Conservation (phyloP, 2,329 filamentous ascomycete genomes). For the Ceratocystiopsis sp. region DNA sequence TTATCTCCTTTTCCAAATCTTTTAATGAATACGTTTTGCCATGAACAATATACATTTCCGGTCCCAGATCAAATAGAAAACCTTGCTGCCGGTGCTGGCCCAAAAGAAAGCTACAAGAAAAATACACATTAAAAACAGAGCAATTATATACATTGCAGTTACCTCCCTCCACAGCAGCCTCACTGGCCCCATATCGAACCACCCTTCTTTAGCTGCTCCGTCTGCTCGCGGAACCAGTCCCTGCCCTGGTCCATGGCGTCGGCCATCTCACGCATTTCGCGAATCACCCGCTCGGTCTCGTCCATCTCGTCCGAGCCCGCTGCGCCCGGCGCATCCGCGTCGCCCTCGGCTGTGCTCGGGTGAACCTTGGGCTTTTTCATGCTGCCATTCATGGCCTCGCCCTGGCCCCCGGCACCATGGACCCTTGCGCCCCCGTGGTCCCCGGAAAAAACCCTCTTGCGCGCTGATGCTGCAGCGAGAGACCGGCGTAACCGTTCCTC, state of each 20-base stretch:
- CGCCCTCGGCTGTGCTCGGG: neutral
- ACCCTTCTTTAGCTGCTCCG: slow-evolving; percentile 17
- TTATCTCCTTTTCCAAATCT: too few species aligned
- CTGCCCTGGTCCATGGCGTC: slow-evolving; percentile 28
- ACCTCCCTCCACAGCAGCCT: too few species aligned
- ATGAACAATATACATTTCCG: too few species aligned
- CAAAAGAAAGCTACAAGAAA: neutral
- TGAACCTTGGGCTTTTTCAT: slow-evolving; percentile 5
- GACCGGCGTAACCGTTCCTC: slow-evolving; percentile 3
- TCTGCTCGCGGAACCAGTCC: slow-evolving; percentile 30
- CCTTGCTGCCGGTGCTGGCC: too few species aligned
- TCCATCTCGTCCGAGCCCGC: slow-evolving; percentile 1
- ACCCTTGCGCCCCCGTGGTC: neutral
- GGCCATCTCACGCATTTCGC: slow-evolving; percentile 24
- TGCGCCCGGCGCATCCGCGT: slow-evolving; percentile 1
- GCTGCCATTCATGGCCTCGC: neutral
- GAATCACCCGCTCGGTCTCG: slow-evolving; percentile 18
- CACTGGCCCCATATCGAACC: too few species aligned
- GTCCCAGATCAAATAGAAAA: too few species aligned
- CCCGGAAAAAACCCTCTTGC: slow-evolving; percentile 3
- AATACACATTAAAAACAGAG: neutral
- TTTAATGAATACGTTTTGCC: too few species aligned
- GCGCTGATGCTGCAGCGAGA: neutral
- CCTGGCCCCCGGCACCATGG: neutral
- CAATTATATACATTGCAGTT: too few species aligned